These are phyloP conservation scores for Penicillium aurantiogriseum DNA, from an alignment of 2,329 filamentous ascomycete genomes.

Conservation along the genomic window DNA sequence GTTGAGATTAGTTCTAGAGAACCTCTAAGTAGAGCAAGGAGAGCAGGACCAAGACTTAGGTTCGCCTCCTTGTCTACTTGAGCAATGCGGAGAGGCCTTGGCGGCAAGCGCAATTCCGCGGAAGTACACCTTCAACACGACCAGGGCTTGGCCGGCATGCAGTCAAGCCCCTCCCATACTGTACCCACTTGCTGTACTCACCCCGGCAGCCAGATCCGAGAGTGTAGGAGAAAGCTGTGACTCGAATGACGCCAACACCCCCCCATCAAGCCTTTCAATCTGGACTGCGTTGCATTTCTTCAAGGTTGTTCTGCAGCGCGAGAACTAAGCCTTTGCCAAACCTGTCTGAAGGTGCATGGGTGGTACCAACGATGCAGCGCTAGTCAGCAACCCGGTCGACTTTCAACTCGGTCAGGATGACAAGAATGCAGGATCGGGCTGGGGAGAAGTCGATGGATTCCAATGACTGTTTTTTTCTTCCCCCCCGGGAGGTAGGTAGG, in stretches of 20 bases:
- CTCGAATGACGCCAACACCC: background rate
- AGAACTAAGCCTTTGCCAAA: constrained; percentile 23
- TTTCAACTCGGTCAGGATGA: background rate
- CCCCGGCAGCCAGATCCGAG: background rate
- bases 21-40: background rate
- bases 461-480: background rate
- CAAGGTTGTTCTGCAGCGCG: background rate
- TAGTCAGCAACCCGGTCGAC: background rate
- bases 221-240: background rate
- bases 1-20: background rate
- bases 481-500: background rate
- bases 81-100: constrained; percentile 6
- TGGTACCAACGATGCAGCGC: constrained; percentile 4
- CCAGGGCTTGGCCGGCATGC: constrained; percentile 4
- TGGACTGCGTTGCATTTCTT: background rate
- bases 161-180: background rate
- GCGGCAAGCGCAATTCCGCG: background rate
- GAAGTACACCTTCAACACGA: background rate
- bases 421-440: constrained; percentile 9
- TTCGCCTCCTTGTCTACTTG: background rate
- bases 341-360: background rate
- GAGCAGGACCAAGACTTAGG: background rate
- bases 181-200: background rate
- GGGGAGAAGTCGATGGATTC: background rate
- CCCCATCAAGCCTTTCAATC: background rate